Percentiles rank a stretch among this genome's conserved stretches.
Evolutionary conservation across 306 rosid species (phyloP).

Genomic region (Alnus glutinosa): DNA sequence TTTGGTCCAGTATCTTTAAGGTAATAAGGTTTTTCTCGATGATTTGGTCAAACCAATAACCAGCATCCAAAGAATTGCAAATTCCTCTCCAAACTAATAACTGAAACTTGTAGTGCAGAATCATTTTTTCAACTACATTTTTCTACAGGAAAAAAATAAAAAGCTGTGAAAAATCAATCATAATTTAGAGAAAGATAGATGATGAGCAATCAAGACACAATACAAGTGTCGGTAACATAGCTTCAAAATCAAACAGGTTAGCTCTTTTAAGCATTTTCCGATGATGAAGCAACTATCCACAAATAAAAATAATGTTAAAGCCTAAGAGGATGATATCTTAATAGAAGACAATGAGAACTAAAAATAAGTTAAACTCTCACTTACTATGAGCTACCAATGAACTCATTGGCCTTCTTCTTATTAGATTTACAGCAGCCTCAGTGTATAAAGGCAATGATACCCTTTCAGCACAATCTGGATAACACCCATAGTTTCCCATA

Average conservation of each 20-base stretch:
- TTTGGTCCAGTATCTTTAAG: background rate
- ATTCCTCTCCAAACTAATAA: background rate
- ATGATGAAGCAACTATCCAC: background rate
- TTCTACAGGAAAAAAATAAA: background rate
- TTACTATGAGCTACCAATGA: constrained; percentile 67
- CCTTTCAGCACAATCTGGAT: constrained; percentile 60
- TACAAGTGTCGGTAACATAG: background rate
- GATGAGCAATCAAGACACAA: background rate
- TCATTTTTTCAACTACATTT: background rate
- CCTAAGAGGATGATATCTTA: background rate
- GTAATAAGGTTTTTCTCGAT: background rate
- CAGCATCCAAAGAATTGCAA: background rate
- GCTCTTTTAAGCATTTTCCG: background rate
- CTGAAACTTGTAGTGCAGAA: background rate
- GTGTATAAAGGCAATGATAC: constrained; percentile 62
- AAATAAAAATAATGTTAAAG: background rate
- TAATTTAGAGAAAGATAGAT: background rate
- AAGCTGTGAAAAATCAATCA: background rate
- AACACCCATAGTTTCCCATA: constrained; percentile 84
- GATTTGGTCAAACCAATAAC: background rate
- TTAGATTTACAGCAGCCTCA: constrained; percentile 58
- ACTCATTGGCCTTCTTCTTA: constrained; percentile 69
- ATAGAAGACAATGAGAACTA: constrained; percentile 14
- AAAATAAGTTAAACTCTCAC: constrained; percentile 23
- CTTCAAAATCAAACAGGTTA: background rate